Evolutionary conservation across 495 filamentous ascomycete species (phyloP).

Genomic region (Hypoxylon lienhwacheense): DNA sequence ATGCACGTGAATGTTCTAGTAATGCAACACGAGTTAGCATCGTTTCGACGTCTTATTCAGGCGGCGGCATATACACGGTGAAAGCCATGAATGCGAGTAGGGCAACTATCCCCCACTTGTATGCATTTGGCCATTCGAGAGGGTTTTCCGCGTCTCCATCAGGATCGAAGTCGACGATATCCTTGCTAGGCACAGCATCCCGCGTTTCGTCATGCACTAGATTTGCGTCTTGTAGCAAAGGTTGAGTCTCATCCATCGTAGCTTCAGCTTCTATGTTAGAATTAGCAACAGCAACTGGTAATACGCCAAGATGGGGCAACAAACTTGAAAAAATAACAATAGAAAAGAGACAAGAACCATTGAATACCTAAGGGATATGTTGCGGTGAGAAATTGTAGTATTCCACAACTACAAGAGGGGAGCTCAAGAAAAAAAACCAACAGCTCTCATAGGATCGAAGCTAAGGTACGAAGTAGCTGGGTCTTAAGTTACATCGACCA

Average conservation of each 20-base stretch:
- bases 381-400: no score
- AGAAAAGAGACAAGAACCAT: neutral
- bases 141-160: slow-evolving; percentile 57
- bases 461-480: no score
- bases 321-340: neutral
- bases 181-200: slow-evolving; percentile 12
- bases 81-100: slow-evolving; percentile 56
- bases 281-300: neutral
- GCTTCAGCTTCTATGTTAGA: neutral
- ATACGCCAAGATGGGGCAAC: neutral
- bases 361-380: neutral
- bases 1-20: slow-evolving; percentile 61
- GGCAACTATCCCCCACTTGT: slow-evolving; percentile 53
- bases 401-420: no score
- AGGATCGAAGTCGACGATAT: slow-evolving; percentile 50
- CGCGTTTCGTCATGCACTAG: slow-evolving; percentile 27
- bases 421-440: no score
- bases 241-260: slow-evolving; percentile 43
- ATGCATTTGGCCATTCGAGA: slow-evolving; percentile 52
- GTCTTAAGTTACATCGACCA: no score
- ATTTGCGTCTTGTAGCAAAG: slow-evolving; percentile 35
- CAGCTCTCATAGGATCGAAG: no score
- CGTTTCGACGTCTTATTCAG: neutral
- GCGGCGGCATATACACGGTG: slow-evolving; percentile 49
- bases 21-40: slow-evolving; percentile 24